Conservation (phyloP, 2,329 filamentous ascomycete genomes). For the Xylaria hypoxylon region DNA sequence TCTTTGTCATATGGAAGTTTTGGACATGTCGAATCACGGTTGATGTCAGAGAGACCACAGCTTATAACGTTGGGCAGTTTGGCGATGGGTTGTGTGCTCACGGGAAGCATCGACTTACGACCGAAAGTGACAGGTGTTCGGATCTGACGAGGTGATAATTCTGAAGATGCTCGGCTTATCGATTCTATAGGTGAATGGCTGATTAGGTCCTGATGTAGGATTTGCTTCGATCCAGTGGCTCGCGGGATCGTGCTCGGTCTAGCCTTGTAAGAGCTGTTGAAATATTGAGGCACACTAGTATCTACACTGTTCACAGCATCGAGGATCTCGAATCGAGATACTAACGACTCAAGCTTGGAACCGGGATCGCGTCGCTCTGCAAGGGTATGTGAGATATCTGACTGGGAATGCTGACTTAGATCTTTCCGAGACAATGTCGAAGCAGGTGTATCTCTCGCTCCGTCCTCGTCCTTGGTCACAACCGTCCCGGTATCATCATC, state of each 20-base stretch:
- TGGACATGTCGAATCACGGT: not conserved
- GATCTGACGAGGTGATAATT: conserved; percentile 36
- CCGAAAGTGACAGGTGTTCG: conserved; percentile 18
- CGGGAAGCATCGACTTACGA: conserved; percentile 31
- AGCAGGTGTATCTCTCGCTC: not conserved
- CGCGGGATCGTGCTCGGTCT: conserved; percentile 29
- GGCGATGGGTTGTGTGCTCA: conserved; percentile 24
- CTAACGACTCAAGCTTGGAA: conserved; percentile 47
- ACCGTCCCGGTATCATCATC: not conserved
- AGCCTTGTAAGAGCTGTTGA: conserved; percentile 13
- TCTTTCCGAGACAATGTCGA: conserved; percentile 2
- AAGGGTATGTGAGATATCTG: conserved; percentile 17
- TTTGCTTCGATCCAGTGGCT: conserved; percentile 13
- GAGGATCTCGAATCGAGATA: conserved; percentile 53
- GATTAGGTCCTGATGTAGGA: not conserved
- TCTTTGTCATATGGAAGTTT: not conserved
- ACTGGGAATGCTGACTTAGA: not conserved
- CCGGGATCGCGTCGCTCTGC: conserved; percentile 38
- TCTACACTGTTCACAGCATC: conserved; percentile 46
- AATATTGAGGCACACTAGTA: conserved; percentile 10
- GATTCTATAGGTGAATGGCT: conserved; percentile 19
- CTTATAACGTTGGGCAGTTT: conserved; percentile 6
- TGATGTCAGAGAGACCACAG: not conserved
- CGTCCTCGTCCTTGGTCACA: not conserved
- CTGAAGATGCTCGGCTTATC: conserved; percentile 17